Evolutionary conservation across 2,329 filamentous ascomycete species (phyloP).

Genomic region (Paecilomyces formosus): DNA sequence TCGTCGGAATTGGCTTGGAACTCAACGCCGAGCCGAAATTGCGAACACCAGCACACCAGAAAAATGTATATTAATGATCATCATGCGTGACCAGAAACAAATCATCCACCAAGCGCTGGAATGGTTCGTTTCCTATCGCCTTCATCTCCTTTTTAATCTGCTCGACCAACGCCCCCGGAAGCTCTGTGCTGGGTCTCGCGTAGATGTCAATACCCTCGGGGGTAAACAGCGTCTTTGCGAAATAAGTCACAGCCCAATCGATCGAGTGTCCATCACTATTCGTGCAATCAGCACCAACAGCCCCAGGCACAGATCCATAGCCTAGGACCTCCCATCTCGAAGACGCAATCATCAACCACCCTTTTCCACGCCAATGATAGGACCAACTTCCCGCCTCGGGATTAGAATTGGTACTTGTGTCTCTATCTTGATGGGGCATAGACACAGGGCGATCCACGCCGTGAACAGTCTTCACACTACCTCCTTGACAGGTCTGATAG

Average conservation of each 20-base stretch:
- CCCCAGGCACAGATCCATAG: conserved; percentile 51
- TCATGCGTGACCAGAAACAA: conserved; percentile 42
- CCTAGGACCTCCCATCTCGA: conserved; percentile 78
- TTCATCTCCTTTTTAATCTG: conserved; percentile 51
- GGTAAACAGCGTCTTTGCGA: conserved; percentile 75
- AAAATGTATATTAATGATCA: background rate
- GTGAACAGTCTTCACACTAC: background rate
- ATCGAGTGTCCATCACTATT: conserved; percentile 27
- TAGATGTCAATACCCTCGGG: conserved; percentile 77
- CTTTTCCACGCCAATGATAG: conserved; percentile 74
- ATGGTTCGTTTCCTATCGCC: conserved; percentile 42
- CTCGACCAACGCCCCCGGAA: conserved; percentile 51
- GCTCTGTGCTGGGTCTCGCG: conserved; percentile 53
- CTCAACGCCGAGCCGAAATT: background rate
- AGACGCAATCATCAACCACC: conserved; percentile 62
- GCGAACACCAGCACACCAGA: background rate
- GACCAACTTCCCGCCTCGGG: conserved; percentile 21
- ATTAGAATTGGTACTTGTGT: background rate
- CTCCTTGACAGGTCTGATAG: background rate
- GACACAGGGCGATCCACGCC: background rate
- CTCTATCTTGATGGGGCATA: background rate
- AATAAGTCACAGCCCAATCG: conserved; percentile 74
- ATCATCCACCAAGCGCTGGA: conserved; percentile 46
- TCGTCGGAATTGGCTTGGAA: background rate
- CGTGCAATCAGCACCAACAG: conserved; percentile 20